Evolutionary conservation across 2,329 filamentous ascomycete species (phyloP).

Genomic region (Emergomyces orientalis): DNA sequence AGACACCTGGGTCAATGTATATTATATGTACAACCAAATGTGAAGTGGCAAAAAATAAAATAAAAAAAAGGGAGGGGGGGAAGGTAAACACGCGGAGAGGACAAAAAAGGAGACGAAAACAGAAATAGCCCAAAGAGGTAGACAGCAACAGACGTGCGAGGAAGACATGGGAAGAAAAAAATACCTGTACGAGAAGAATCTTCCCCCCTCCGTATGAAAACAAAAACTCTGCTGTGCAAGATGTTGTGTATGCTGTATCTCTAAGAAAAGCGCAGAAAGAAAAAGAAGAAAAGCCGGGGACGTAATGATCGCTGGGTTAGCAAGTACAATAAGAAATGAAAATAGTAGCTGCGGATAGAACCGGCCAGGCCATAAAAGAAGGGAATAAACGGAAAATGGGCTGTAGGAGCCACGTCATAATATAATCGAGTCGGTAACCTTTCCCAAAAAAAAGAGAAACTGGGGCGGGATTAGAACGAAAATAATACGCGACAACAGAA

Average conservation of each 20-base stretch:
- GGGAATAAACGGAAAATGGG: not conserved
- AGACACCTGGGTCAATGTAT: slow-evolving; percentile 2
- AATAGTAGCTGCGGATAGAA: not conserved
- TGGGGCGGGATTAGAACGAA: not conserved
- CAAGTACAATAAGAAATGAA: not conserved
- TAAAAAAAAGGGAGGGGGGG: slow-evolving; percentile 9
- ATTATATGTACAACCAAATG: slow-evolving; percentile 4
- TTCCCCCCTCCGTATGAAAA: not conserved
- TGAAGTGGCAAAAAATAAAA: slow-evolving; percentile 9
- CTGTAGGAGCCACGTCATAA: not conserved
- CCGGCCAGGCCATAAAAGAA: not conserved
- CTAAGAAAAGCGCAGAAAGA: not conserved
- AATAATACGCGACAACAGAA: not conserved
- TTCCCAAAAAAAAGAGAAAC: not conserved
- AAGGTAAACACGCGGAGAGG: slow-evolving; percentile 17
- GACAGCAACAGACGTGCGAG: slow-evolving; percentile 14
- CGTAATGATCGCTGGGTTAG: not conserved
- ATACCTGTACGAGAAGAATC: slow-evolving; percentile 13
- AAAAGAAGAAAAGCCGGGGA: not conserved
- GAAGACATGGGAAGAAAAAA: slow-evolving; percentile 1
- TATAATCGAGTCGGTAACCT: not conserved
- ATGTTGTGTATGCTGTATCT: slow-evolving; percentile 23
- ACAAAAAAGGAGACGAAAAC: not conserved
- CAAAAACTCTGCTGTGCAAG: not conserved
- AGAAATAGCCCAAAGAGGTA: not conserved